phyloP scores from a whole-genome alignment of 768 basidiomycete genomes.

The Hysterangium stoloniferum region DNA sequence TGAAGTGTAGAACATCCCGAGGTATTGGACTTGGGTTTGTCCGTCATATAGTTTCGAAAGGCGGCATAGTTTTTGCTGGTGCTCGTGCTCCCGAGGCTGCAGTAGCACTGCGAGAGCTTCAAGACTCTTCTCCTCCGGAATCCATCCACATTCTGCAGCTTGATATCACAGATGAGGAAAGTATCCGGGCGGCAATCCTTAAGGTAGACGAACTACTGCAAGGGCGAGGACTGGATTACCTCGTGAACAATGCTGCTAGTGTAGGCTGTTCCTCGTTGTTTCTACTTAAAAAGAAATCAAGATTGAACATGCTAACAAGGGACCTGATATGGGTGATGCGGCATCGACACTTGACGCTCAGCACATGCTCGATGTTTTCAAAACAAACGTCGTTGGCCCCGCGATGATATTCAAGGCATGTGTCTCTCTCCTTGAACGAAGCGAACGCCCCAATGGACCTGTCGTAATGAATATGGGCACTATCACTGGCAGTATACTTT shows the following conservation, averaged over 20 bases:
- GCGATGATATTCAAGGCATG: slow-evolving; percentile 28
- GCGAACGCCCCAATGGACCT: slow-evolving; percentile 17
- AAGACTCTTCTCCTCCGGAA: slow-evolving; percentile 18
- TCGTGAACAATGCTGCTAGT: slow-evolving; percentile 33
- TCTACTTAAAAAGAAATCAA: not conserved
- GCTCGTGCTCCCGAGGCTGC: slow-evolving; percentile 20
- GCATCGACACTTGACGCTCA: slow-evolving; percentile 22
- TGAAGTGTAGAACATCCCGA: slow-evolving; percentile 14
- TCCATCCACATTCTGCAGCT: slow-evolving; percentile 27
- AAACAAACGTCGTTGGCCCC: slow-evolving; percentile 29
- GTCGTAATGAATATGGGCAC: slow-evolving; percentile 30
- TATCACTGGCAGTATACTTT: slow-evolving; percentile 23
- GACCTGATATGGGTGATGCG: slow-evolving; percentile 17
- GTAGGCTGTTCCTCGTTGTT: slow-evolving; percentile 20
- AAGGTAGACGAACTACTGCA: slow-evolving; percentile 22
- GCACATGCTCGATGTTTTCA: slow-evolving; percentile 20
- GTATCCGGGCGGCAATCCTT: slow-evolving; percentile 21
- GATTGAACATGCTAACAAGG: not conserved
- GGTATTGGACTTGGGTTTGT: slow-evolving; percentile 18
- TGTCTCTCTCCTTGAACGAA: slow-evolving; percentile 27
- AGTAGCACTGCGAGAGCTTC: slow-evolving; percentile 12
- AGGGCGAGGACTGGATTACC: slow-evolving; percentile 28
- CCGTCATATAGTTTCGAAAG: slow-evolving; percentile 13
- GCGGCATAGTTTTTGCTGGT: slow-evolving; percentile 20
- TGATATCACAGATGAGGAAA: slow-evolving; percentile 22